Conservation (phyloP, 768 basidiomycete species). For the Punctularia strigosozonata region DNA sequence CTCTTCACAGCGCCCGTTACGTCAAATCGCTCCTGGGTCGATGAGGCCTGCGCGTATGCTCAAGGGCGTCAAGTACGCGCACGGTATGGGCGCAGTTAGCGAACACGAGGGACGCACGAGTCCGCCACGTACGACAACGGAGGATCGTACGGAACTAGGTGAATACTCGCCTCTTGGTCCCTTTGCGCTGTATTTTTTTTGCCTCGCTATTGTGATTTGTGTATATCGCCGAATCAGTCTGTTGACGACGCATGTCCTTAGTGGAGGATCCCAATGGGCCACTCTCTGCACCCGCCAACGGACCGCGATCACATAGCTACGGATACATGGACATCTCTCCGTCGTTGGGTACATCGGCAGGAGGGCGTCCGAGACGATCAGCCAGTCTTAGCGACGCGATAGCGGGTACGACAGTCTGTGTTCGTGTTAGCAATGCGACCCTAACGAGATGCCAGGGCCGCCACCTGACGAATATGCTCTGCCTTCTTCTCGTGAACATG, state of each 20-base stretch:
- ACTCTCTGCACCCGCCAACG: slow-evolving; percentile 3
- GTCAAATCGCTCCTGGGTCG: slow-evolving; percentile 33
- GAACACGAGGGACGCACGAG: slow-evolving; percentile 4
- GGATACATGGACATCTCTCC: slow-evolving; percentile 7
- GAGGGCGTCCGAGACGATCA: slow-evolving; percentile 57
- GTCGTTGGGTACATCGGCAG: slow-evolving; percentile 25
- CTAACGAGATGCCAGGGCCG: not conserved
- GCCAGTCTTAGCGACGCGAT: slow-evolving; percentile 62
- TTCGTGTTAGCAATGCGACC: slow-evolving; percentile 1
- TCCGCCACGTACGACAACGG: slow-evolving; percentile 4
- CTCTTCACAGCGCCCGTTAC: slow-evolving; percentile 25
- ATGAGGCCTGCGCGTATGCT: slow-evolving; percentile 38
- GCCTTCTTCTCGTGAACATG: slow-evolving; percentile 3
- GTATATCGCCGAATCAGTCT: not conserved
- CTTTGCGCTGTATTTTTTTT: not conserved
- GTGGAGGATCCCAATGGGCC: slow-evolving; percentile 6
- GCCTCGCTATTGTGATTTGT: not conserved
- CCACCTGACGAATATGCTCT: slow-evolving; percentile 4
- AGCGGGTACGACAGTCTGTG: not conserved
- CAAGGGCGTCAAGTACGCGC: slow-evolving; percentile 24
- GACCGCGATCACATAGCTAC: slow-evolving; percentile 10
- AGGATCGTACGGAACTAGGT: slow-evolving; percentile 1
- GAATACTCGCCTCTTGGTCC: not conserved
- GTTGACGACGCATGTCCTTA: not conserved
- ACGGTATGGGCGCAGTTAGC: slow-evolving; percentile 7